Evolutionary conservation across 139 green algal species (phyloP).

Genomic region (Chlorella sorokiniana): DNA sequence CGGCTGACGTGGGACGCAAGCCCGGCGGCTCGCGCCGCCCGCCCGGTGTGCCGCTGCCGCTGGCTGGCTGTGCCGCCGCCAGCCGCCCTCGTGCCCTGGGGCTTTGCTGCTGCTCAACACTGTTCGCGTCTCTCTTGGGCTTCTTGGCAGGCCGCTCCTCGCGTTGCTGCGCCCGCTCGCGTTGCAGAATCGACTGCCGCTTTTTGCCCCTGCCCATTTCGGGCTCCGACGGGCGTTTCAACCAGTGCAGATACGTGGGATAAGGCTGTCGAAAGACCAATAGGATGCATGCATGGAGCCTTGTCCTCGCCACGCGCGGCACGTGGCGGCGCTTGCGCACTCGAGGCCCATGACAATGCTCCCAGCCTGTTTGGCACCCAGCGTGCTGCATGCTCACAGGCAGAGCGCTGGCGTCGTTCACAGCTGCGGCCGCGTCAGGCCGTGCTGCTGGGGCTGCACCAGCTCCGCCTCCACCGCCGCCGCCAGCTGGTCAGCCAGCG

Average conservation of each 20-base stretch:
- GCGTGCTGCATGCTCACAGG: neutral
- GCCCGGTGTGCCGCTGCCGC: neutral
- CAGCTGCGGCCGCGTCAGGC: conserved; percentile 25
- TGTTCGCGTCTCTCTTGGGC: neutral
- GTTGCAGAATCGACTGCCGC: neutral
- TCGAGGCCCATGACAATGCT: too few species aligned
- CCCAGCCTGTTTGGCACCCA: neutral
- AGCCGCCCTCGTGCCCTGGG: neutral
- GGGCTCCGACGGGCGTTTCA: too few species aligned
- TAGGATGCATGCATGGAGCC: too few species aligned
- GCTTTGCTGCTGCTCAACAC: neutral
- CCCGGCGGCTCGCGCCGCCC: neutral
- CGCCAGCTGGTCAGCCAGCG: conserved; percentile 43
- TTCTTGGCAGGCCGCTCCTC: neutral
- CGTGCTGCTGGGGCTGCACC: conserved; percentile 34
- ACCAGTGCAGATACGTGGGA: too few species aligned
- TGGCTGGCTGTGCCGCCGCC: neutral
- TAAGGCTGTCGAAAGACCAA: too few species aligned
- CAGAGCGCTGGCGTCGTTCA: neutral
- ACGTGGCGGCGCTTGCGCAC: too few species aligned
- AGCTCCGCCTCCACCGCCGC: conserved; percentile 49
- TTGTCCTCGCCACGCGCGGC: too few species aligned
- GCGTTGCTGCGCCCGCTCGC: neutral
- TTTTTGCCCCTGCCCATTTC: neutral
- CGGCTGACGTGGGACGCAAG: conserved; percentile 67